Conservation (phyloP, 139 green algal species). For the Volvox reticuliferus region DNA sequence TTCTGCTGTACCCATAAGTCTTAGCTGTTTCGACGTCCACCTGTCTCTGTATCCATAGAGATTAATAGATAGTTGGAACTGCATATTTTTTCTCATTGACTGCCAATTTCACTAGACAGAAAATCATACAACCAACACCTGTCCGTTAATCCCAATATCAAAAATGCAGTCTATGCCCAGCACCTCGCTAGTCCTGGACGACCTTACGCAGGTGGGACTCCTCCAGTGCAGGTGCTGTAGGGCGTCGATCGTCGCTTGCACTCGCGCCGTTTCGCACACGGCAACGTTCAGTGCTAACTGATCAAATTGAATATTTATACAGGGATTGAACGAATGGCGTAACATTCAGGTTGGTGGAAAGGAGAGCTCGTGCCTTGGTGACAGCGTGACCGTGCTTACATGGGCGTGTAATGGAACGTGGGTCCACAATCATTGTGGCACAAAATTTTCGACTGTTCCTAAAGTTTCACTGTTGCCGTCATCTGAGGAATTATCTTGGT, state of each 20-base stretch:
- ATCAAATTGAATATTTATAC: background rate
- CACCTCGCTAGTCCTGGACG: constrained; percentile 27
- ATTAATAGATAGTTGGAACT: background rate
- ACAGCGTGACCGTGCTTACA: background rate
- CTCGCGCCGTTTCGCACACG: too few relatives aligned
- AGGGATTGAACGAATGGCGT: constrained; percentile 63
- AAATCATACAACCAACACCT: background rate
- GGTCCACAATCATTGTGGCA: background rate
- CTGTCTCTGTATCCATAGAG: background rate
- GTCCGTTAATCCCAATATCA: background rate
- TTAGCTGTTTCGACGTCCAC: background rate
- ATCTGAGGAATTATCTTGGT: too few relatives aligned
- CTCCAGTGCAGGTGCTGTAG: background rate
- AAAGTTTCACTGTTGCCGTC: background rate
- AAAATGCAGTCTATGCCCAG: constrained; percentile 25
- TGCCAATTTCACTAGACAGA: background rate
- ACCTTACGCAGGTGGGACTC: constrained; percentile 30
- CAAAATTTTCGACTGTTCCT: background rate
- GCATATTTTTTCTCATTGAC: too few relatives aligned
- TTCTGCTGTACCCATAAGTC: background rate
- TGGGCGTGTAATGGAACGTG: too few relatives aligned
- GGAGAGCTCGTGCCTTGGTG: background rate
- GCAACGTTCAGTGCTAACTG: background rate
- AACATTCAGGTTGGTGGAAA: constrained; percentile 58
- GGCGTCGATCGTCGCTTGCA: too few relatives aligned